phyloP scores from a whole-genome alignment of 345 rosid genomes.

The Sonneratia caseolaris region DNA sequence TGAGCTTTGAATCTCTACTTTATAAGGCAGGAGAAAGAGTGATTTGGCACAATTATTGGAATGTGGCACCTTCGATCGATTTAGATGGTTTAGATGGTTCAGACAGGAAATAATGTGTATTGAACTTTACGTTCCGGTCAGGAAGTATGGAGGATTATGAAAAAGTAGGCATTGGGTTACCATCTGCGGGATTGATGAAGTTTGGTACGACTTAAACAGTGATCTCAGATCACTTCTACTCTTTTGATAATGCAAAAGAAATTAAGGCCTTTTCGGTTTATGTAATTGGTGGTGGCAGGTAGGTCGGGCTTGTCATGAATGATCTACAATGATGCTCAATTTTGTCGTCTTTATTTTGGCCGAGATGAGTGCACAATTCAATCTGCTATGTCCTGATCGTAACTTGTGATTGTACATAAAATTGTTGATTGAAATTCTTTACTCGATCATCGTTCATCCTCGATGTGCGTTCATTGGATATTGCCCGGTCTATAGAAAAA shows the following conservation, averaged over 20 bases:
- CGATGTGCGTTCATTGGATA: neutral
- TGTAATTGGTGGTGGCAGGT: conserved; percentile 40
- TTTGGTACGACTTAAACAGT: conserved; percentile 88
- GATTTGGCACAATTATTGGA: conserved; percentile 70
- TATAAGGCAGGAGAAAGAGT: conserved; percentile 60
- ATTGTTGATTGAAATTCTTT: neutral
- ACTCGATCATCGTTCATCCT: neutral
- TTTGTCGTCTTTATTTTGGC: neutral
- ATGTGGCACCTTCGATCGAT: conserved; percentile 44
- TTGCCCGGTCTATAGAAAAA: neutral
- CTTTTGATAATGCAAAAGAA: conserved; percentile 33
- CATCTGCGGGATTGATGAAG: conserved; percentile 53
- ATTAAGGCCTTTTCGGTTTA: conserved; percentile 52
- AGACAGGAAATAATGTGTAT: conserved; percentile 48
- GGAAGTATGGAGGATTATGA: conserved; percentile 67
- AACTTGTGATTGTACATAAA: neutral
- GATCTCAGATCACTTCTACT: conserved; percentile 42
- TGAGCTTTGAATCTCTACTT: conserved; percentile 61
- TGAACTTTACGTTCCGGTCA: conserved; percentile 60
- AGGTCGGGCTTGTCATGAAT: conserved; percentile 61
- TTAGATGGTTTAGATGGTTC: conserved; percentile 37
- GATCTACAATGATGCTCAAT: conserved; percentile 17
- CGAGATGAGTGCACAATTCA: neutral
- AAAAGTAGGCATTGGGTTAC: conserved; percentile 79
- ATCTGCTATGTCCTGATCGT: neutral